Conservation (phyloP, 192 early-diverging fungal species). For the Globomyces pollinis-pini region DNA sequence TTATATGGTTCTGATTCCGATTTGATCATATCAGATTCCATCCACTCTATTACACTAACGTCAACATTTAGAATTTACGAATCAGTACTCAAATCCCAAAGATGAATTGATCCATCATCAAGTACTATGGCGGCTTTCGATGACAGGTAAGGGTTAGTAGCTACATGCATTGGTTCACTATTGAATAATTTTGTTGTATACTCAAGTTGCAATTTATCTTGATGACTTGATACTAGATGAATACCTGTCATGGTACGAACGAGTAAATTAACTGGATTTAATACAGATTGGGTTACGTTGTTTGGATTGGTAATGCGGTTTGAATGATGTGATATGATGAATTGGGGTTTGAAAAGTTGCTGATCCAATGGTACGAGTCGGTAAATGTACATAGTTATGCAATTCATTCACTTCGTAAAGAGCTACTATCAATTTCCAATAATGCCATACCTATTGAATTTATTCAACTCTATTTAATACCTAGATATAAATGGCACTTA, state of each 20-base stretch:
- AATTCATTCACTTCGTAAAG: too few species aligned
- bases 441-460: background rate
- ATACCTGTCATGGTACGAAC: background rate
- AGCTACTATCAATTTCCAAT: too few species aligned
- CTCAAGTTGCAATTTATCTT: too few species aligned
- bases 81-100: background rate
- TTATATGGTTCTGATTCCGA: background rate
- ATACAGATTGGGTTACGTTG: too few species aligned
- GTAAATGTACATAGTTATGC: too few species aligned
- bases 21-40: too few species aligned
- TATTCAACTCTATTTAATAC: background rate
- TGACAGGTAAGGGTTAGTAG: background rate
- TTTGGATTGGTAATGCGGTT: too few species aligned
- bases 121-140: background rate
- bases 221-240: background rate
- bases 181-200: background rate
- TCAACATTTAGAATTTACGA: too few species aligned
- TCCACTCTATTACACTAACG: background rate
- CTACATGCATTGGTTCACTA: background rate
- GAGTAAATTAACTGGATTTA: too few species aligned
- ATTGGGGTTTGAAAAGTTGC: too few species aligned
- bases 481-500: background rate
- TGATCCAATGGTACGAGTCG: too few species aligned
- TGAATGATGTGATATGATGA: too few species aligned
- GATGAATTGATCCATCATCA: background rate